Percentiles rank a stretch among this genome's conserved stretches.
Conservation (phyloP, 2,329 filamentous ascomycete genomes). For the Beauveria bassiana region DNA sequence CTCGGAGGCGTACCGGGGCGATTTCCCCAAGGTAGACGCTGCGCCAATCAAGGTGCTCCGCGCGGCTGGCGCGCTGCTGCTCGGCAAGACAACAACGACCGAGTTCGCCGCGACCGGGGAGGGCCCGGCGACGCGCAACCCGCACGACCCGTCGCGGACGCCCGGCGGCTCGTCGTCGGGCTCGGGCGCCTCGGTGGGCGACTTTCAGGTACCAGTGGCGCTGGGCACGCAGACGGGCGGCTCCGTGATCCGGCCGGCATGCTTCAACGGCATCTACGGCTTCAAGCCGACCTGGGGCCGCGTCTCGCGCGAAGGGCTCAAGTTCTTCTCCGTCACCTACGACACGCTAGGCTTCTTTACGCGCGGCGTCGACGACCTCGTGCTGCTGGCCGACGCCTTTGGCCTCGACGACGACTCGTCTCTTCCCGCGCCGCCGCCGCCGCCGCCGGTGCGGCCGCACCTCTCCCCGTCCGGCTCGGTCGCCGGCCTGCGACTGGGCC, state of each 20-base stretch:
- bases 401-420: conserved; percentile 42
- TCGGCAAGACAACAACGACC: conserved; percentile 43
- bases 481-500: conserved; percentile 42
- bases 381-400: conserved; percentile 47
- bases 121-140: conserved; percentile 50
- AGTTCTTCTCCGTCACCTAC: conserved; percentile 48
- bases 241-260: conserved; percentile 54
- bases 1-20: conserved; percentile 43
- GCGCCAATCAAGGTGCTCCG: conserved; percentile 16
- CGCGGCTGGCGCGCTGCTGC: conserved; percentile 6
- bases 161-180: conserved; percentile 63
- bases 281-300: conserved; percentile 61
- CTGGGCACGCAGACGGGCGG: conserved; percentile 62
- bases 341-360: conserved; percentile 58
- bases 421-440: conserved; percentile 12
- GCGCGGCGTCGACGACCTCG: conserved; percentile 49
- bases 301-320: conserved; percentile 54
- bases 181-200: conserved; percentile 57
- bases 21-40: conserved; percentile 17
- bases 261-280: conserved; percentile 57
- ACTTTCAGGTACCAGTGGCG: conserved; percentile 52
- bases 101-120: conserved; percentile 52
- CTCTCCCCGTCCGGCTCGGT: conserved; percentile 23
- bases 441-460: neutral
- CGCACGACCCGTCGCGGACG: conserved; percentile 56